Evolutionary conservation across 2,329 filamentous ascomycete genomes (phyloP).

Genomic region (Scedosporium dehoogii): DNA sequence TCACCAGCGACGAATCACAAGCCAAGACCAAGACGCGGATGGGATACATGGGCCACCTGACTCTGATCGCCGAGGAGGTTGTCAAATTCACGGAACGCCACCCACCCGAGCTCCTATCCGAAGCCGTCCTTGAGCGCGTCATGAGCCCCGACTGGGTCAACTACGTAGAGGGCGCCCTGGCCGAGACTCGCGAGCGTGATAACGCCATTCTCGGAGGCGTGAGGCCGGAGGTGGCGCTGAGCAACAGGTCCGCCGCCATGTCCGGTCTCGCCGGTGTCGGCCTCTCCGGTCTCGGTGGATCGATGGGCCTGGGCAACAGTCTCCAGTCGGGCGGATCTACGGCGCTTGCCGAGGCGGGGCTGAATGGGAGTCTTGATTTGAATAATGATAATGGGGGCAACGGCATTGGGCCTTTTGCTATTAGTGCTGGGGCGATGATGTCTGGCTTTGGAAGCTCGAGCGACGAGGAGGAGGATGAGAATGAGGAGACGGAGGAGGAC

Average conservation of each 20-base stretch:
- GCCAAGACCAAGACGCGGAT: slow-evolving; percentile 76
- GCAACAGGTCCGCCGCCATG: slow-evolving; percentile 53
- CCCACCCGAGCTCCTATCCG: slow-evolving; percentile 76
- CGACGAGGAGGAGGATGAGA: slow-evolving; percentile 92
- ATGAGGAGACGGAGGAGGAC: slow-evolving; percentile 74
- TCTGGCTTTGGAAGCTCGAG: slow-evolving; percentile 92
- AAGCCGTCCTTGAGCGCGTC: slow-evolving; percentile 76
- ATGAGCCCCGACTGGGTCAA: slow-evolving; percentile 86
- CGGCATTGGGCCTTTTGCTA: slow-evolving; percentile 62
- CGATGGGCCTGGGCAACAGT: slow-evolving; percentile 15
- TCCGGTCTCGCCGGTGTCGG: slow-evolving; percentile 37
- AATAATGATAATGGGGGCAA: slow-evolving; percentile 45
- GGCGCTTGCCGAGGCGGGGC: slow-evolving; percentile 69
- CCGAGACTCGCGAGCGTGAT: slow-evolving; percentile 88
- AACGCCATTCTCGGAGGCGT: slow-evolving; percentile 98
- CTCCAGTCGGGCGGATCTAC: slow-evolving; percentile 39
- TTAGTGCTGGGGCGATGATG: slow-evolving; percentile 65
- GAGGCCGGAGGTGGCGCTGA: slow-evolving; percentile 79
- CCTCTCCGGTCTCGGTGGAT: slow-evolving; percentile 31
- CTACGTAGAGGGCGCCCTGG: slow-evolving; percentile 87
- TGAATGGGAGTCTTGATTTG: slow-evolving; percentile 67
- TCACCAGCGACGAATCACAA: slow-evolving; percentile 77
- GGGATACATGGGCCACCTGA: slow-evolving; percentile 97
- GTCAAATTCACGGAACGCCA: slow-evolving; percentile 97
- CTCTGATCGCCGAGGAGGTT: slow-evolving; percentile 93